Base-by-base conservation (phyloP, 805 yeast species). In the Kluyveromyces aestuarii region DNA sequence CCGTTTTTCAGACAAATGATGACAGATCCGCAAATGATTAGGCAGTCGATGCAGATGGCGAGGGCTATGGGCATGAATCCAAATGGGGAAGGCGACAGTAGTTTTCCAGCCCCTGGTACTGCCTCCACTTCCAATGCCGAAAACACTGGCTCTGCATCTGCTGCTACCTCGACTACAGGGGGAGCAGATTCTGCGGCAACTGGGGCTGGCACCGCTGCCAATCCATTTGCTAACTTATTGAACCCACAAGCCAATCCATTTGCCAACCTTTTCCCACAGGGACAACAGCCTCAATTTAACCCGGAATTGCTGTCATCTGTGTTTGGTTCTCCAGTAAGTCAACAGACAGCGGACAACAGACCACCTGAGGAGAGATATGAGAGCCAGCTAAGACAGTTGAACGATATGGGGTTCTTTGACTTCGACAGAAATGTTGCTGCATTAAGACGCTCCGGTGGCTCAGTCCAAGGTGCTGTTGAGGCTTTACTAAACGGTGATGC, bases 381-480 rank as follows among this genome's bases (percentile, higher is more conserved):
- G 61, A 54, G 73, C 2, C 93, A 83, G 63, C 68, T 83, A 53
- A 78, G 86, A 58, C 91, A 84, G 61, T 71, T 83, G 58, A 86
- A 84, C 61, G 91, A 85, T 60, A 82, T 85, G 77, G 93, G 93
- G 7, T 91, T 91, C 71, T 80, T 79, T 56, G 97, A 91, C 56
- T 91, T 91, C 63, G 98, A 91, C 56, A 77, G 87, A 56, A 93
- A 93, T 62, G 89, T 93, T 21, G 82, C 81, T 27, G 98, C 98
- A 1, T 75, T 93, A 59, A 81, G 97, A 71, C 81, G 98, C 69
- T 81, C 91, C 48, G 99, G 99, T 35, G 99, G 99, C 8, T 87
- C 90, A 53, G 97, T 91, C 25, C 96, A 91, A 70, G 97, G 97
- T 42, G 99, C 99, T 10, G 74, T 91, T 46, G 97, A 91, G 67